Conservation (phyloP, 208 protist species). For the Zelonia costaricensis region DNA sequence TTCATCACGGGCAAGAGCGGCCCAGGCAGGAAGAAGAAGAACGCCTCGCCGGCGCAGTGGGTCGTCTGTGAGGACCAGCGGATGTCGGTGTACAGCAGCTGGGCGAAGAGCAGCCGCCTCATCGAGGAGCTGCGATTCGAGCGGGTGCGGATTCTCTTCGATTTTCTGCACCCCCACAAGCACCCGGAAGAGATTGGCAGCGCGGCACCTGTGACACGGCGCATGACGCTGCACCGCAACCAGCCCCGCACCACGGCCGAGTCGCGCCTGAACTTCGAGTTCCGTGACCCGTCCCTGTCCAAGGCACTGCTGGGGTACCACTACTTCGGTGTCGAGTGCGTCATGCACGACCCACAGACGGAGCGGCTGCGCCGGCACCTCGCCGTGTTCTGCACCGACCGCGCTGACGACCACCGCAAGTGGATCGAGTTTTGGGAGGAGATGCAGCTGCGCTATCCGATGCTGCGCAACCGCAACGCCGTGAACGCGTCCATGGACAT, state of each 20-base stretch:
- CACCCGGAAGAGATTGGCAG: slow-evolving; percentile 15
- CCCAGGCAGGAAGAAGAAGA: slow-evolving; percentile 18
- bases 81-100: slow-evolving; percentile 48
- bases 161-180: slow-evolving; percentile 43
- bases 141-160: slow-evolving; percentile 44
- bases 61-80: slow-evolving; percentile 51
- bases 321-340: slow-evolving; percentile 61
- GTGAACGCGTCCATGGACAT: slow-evolving; percentile 3
- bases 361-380: slow-evolving; percentile 27
- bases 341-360: slow-evolving; percentile 10
- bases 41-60: slow-evolving; percentile 28
- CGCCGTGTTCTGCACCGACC: slow-evolving; percentile 47
- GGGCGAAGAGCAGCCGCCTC: slow-evolving; percentile 29
- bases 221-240: slow-evolving; percentile 12
- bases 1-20: slow-evolving; percentile 39
- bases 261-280: slow-evolving; percentile 12
- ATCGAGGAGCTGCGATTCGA: slow-evolving; percentile 51
- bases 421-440: slow-evolving; percentile 52
- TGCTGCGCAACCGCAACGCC: slow-evolving; percentile 20
- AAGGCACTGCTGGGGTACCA: slow-evolving; percentile 31
- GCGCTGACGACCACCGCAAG: slow-evolving; percentile 32
- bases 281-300: slow-evolving; percentile 1
- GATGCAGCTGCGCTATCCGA: slow-evolving; percentile 32
- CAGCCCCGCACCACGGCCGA: slow-evolving; percentile 7
- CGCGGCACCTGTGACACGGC: slow-evolving; percentile 9